Evolutionary conservation across 345 rosid genomes (phyloP).

Genomic region (Angophora floribunda): DNA sequence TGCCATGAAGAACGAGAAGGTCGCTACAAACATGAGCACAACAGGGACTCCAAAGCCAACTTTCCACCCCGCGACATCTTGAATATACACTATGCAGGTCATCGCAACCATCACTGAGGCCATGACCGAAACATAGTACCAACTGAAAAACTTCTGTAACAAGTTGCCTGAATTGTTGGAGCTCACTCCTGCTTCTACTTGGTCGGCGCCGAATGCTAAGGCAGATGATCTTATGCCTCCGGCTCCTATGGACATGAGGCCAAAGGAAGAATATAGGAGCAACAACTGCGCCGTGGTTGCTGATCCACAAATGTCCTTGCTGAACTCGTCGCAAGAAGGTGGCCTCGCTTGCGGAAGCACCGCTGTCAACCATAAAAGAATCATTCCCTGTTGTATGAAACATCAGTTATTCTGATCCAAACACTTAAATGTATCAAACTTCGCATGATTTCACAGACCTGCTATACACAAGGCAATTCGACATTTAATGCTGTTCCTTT

Average conservation of each 20-base stretch:
- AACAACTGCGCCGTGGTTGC: slow-evolving; percentile 35
- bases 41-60: slow-evolving; percentile 21
- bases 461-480: not conserved
- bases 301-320: slow-evolving; percentile 20
- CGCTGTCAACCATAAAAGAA: slow-evolving; percentile 62
- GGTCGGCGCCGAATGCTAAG: slow-evolving; percentile 21
- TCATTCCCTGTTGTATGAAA: slow-evolving; percentile 41
- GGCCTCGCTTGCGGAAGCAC: slow-evolving; percentile 55
- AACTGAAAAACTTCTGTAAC: slow-evolving; percentile 10
- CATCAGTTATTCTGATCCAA: not conserved
- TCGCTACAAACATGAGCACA: slow-evolving; percentile 12
- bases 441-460: not conserved
- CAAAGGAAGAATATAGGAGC: slow-evolving; percentile 13
- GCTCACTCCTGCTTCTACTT: slow-evolving; percentile 1
- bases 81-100: slow-evolving; percentile 17
- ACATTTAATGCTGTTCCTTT: not conserved
- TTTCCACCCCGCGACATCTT: slow-evolving; percentile 13
- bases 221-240: slow-evolving; percentile 21
- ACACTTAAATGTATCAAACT: not conserved
- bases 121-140: slow-evolving; percentile 10
- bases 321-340: slow-evolving; percentile 21
- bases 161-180: not conserved
- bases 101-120: not conserved
- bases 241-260: slow-evolving; percentile 14
- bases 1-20: slow-evolving; percentile 13